Percentiles rank a stretch among this genome's conserved stretches.
Evolutionary conservation across 1,139 yeast genomes (phyloP).

Genomic region (Sporopachydermia cereana): DNA sequence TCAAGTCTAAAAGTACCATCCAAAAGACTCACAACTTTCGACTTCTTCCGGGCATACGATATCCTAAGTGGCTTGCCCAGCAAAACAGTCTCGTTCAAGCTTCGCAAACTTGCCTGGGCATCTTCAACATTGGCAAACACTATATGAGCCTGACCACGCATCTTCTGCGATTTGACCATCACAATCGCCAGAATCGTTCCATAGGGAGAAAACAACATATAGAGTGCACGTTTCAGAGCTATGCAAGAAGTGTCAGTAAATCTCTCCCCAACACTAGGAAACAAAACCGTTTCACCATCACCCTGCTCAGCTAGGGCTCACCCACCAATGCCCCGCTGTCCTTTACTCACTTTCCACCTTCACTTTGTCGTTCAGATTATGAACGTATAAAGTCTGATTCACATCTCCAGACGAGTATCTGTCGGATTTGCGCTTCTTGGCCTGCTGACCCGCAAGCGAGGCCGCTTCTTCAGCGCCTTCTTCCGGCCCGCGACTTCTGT

Average conservation of each 20-base stretch:
- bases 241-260: not conserved
- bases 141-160: constrained; percentile 74
- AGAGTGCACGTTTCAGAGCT: constrained; percentile 42
- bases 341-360: constrained; percentile 24
- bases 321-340: no score
- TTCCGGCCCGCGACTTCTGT: constrained; percentile 8
- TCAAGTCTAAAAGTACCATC: constrained; percentile 22
- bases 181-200: constrained; percentile 57
- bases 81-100: constrained; percentile 36
- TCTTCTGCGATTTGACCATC: constrained; percentile 32
- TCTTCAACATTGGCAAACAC: constrained; percentile 37
- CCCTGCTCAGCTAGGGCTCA: no score
- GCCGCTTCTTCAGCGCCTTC: constrained; percentile 7
- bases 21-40: constrained; percentile 21
- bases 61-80: constrained; percentile 47
- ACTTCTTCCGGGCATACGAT: constrained; percentile 31
- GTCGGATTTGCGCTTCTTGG: constrained; percentile 3
- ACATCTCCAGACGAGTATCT: constrained; percentile 15
- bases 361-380: constrained; percentile 56
- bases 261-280: no score
- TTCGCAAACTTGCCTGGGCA: constrained; percentile 42
- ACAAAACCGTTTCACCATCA: no score
- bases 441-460: constrained; percentile 4
- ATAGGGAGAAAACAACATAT: constrained; percentile 49
- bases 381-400: constrained; percentile 47